Conservation (phyloP, 306 rosid species). For the Canavalia gladiata region DNA sequence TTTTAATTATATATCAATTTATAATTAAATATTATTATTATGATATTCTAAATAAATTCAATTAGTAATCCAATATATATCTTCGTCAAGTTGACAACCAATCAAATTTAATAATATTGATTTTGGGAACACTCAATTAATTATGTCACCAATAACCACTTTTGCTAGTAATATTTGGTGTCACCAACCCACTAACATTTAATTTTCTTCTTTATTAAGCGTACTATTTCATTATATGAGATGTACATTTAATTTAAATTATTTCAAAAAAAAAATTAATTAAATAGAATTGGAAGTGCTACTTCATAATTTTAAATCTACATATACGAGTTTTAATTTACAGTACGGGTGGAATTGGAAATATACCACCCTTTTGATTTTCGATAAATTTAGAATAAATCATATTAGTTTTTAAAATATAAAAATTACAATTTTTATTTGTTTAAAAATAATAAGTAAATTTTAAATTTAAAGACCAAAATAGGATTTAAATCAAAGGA, state of each 20-base stretch:
- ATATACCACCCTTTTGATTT: not conserved
- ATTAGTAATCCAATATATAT: not conserved
- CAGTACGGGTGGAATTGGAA: slow-evolving; percentile 32
- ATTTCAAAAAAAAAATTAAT: not conserved
- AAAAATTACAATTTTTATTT: too few species aligned
- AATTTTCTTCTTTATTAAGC: not conserved
- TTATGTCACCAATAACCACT: not conserved
- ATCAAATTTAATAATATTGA: not conserved
- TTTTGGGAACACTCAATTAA: not conserved
- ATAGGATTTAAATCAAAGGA: too few species aligned
- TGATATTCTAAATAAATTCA: not conserved
- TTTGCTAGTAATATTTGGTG: not conserved
- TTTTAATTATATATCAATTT: too few species aligned
- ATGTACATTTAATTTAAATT: not conserved
- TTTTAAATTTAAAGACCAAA: too few species aligned
- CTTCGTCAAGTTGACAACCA: not conserved
- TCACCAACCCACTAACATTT: not conserved
- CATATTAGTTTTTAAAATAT: too few species aligned
- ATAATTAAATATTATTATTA: too few species aligned
- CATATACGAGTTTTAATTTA: not conserved
- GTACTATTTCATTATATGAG: not conserved
- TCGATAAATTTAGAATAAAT: too few species aligned
- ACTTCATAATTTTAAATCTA: not conserved
- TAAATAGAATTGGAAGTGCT: not conserved
- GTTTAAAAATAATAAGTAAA: too few species aligned